phyloP scores from a whole-genome alignment of 2,329 filamentous ascomycete genomes.

The Claviceps sp. region DNA sequence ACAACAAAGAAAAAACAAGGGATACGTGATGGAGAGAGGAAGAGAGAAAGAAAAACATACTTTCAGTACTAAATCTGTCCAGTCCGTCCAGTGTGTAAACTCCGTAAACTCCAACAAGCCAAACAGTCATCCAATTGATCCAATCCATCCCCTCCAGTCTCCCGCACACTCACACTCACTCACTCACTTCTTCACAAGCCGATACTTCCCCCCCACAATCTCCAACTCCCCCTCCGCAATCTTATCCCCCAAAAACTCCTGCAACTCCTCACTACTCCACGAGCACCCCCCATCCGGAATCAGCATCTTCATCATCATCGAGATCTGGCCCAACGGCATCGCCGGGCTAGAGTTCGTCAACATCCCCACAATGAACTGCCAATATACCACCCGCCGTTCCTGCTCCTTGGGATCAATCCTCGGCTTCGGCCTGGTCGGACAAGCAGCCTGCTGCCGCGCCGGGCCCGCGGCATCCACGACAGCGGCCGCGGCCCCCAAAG shows the following conservation, averaged over 20 bases:
- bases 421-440: constrained; percentile 31
- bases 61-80: no score
- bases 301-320: constrained; percentile 91
- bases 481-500: background rate
- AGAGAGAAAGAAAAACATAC: no score
- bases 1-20: no score
- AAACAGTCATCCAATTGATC: no score
- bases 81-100: no score
- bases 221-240: constrained; percentile 59
- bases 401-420: constrained; percentile 51
- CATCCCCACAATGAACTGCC: constrained; percentile 91
- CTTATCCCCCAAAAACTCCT: constrained; percentile 67
- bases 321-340: constrained; percentile 70
- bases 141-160: no score
- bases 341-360: constrained; percentile 73
- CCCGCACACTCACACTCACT: background rate
- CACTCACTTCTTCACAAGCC: constrained; percentile 43
- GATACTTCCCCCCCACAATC: constrained; percentile 57
- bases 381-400: constrained; percentile 55
- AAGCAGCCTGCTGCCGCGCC: constrained; percentile 16
- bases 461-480: constrained; percentile 4
- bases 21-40: no score
- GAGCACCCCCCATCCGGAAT: constrained; percentile 79
- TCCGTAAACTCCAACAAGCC: no score
- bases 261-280: constrained; percentile 79